A percentile compares a stretch with the other conserved stretches of the same genome.
Conservation (phyloP, 2,329 filamentous ascomycete genomes). For the Penicillium sp. region DNA sequence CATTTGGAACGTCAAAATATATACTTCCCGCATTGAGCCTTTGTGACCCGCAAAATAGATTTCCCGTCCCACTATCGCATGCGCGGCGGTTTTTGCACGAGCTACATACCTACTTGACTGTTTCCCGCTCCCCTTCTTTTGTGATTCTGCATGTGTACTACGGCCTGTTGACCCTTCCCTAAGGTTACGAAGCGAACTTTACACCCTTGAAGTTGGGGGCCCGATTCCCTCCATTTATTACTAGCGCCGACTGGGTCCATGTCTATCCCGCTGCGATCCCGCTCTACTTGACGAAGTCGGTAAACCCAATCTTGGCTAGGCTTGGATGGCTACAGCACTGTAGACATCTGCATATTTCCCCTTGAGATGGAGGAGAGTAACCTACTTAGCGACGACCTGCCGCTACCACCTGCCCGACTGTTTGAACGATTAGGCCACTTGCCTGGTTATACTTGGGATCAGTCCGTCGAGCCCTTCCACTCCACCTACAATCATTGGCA, state of each 20-base stretch:
- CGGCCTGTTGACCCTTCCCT: not conserved
- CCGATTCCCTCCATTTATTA: not conserved
- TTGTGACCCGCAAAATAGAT: conserved; percentile 1
- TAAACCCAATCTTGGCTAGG: not conserved
- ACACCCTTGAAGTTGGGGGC: not conserved
- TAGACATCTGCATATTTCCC: not conserved
- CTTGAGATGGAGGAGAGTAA: conserved; percentile 36
- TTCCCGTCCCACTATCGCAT: not conserved
- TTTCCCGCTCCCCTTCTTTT: not conserved
- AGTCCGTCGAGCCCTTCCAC: conserved; percentile 51
- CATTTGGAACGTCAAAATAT: too few species aligned
- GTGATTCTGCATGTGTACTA: conserved; percentile 1
- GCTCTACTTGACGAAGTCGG: conserved; percentile 5
- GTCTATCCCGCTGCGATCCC: conserved; percentile 14
- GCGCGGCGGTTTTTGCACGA: not conserved
- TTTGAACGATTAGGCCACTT: conserved; percentile 73
- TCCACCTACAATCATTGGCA: conserved; percentile 89
- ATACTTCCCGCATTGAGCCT: not conserved
- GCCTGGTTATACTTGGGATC: conserved; percentile 75
- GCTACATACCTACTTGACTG: not conserved
- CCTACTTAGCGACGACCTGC: conserved; percentile 48
- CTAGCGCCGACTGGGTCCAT: conserved; percentile 23
- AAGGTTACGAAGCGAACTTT: not conserved
- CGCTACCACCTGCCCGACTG: conserved; percentile 64
- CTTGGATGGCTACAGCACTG: conserved; percentile 22